A percentile compares a stretch with the other conserved stretches of the same genome.
Evolutionary conservation across 257 asterid genomes (phyloP).

Genomic region (Orobanche coerulescens): DNA sequence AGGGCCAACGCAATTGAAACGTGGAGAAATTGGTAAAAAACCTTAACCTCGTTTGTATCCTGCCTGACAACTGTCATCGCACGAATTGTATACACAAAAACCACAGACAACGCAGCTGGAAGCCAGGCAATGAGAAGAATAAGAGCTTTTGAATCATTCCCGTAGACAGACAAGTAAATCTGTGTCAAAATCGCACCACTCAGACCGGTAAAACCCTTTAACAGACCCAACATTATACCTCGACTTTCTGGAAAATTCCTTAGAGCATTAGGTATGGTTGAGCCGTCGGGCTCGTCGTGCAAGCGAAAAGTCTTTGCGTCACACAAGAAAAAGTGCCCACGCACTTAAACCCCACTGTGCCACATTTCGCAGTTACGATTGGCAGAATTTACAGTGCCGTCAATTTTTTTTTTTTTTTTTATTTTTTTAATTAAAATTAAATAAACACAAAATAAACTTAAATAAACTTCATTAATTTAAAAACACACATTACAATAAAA

Average conservation of each 20-base stretch:
- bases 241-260: slow-evolving; percentile 66
- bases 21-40: slow-evolving; percentile 49
- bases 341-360: too few relatives aligned
- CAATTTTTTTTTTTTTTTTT: too few relatives aligned
- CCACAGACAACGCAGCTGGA: slow-evolving; percentile 73
- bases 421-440: too few relatives aligned
- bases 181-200: slow-evolving; percentile 84
- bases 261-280: too few relatives aligned
- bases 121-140: slow-evolving; percentile 85
- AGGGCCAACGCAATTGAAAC: slow-evolving; percentile 50
- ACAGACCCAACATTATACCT: slow-evolving; percentile 53
- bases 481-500: too few relatives aligned
- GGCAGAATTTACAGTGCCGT: too few relatives aligned
- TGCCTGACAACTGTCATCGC: slow-evolving; percentile 43
- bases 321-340: too few relatives aligned
- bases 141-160: slow-evolving; percentile 61
- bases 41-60: slow-evolving; percentile 35
- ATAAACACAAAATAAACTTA: too few relatives aligned
- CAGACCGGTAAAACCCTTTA: slow-evolving; percentile 74
- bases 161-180: slow-evolving; percentile 63
- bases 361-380: too few relatives aligned
- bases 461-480: too few relatives aligned
- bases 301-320: too few relatives aligned
- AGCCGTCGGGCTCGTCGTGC: too few relatives aligned
- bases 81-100: slow-evolving; percentile 74